Evolutionary conservation across 768 basidiomycete species (phyloP).

Genomic region (Tulasnella sp.): DNA sequence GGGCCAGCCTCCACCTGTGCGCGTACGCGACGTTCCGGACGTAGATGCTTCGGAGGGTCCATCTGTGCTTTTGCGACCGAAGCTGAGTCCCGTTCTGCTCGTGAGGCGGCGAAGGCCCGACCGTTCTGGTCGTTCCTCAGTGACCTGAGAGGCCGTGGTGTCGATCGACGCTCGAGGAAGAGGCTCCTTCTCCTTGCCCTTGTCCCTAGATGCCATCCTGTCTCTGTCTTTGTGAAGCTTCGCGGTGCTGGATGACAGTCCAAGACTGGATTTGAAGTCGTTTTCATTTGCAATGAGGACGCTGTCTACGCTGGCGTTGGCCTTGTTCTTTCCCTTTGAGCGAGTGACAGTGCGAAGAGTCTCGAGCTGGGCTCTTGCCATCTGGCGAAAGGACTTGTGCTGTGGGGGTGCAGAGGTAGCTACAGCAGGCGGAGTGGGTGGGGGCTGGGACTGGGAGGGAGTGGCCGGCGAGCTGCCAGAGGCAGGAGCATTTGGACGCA

Average conservation of each 20-base stretch:
- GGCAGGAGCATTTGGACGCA: not conserved
- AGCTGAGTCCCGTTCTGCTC: not conserved
- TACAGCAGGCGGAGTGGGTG: not conserved
- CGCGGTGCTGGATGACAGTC: conserved; percentile 37
- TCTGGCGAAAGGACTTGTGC: conserved; percentile 48
- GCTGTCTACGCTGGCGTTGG: not conserved
- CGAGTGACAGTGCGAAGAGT: conserved; percentile 48
- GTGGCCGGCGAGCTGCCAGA: not conserved
- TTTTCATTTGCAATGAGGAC: conserved; percentile 32
- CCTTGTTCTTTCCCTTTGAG: conserved; percentile 4
- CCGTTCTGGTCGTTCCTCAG: not conserved
- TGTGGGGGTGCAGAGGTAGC: conserved; percentile 20
- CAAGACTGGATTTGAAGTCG: conserved; percentile 24
- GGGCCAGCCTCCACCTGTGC: not conserved
- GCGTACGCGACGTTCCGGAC: not conserved
- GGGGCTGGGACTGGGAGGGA: not conserved
- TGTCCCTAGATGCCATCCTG: conserved; percentile 11
- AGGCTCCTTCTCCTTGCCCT: conserved; percentile 1
- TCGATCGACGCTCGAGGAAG: not conserved
- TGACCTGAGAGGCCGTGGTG: not conserved
- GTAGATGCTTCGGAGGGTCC: not conserved
- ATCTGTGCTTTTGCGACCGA: conserved; percentile 4
- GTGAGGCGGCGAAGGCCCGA: not conserved
- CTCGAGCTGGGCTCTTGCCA: conserved; percentile 54
- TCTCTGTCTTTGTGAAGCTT: conserved; percentile 30